A percentile compares a stretch with the other conserved stretches of the same genome.
Evolutionary conservation across 1,284 basidiomycete genomes (phyloP).

Genomic region (Puccinia polysora): DNA sequence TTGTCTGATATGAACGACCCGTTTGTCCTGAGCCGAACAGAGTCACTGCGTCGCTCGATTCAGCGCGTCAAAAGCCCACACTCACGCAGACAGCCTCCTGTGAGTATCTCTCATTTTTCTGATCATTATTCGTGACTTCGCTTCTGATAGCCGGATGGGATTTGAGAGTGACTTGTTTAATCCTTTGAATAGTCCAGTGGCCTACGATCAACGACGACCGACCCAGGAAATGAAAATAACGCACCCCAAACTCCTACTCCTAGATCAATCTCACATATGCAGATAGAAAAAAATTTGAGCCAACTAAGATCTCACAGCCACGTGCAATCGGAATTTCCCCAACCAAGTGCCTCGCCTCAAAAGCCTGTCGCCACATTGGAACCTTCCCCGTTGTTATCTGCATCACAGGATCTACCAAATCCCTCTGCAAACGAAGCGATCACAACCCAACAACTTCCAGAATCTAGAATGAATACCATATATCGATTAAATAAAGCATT

Average conservation of each 20-base stretch:
- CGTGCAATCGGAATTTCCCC: not conserved
- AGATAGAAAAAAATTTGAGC: slow-evolving; percentile 21
- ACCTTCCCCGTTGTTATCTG: not conserved
- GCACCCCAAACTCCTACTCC: slow-evolving; percentile 34
- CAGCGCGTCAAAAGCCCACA: slow-evolving; percentile 37
- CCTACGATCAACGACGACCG: not conserved
- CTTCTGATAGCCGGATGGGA: not conserved
- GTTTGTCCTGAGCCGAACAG: slow-evolving; percentile 30
- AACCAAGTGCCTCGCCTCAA: slow-evolving; percentile 12
- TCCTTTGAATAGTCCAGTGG: slow-evolving; percentile 14
- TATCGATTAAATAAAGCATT: slow-evolving; percentile 25
- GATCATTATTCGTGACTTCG: not conserved
- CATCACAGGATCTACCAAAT: not conserved
- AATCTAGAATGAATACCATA: slow-evolving; percentile 22
- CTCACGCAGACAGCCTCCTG: slow-evolving; percentile 7
- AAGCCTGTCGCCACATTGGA: not conserved
- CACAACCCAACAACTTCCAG: slow-evolving; percentile 1
- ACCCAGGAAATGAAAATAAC: slow-evolving; percentile 27
- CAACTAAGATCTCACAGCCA: slow-evolving; percentile 14
- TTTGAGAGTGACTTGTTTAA: not conserved
- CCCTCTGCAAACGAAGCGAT: not conserved
- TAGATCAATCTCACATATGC: slow-evolving; percentile 20
- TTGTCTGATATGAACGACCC: slow-evolving; percentile 23
- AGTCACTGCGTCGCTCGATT: slow-evolving; percentile 29
- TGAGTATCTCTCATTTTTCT: slow-evolving; percentile 4